A percentile compares a stretch with the other conserved stretches of the same genome.
Evolutionary conservation across 2,329 filamentous ascomycete genomes (phyloP).

Genomic region (Aspergillus texensis): DNA sequence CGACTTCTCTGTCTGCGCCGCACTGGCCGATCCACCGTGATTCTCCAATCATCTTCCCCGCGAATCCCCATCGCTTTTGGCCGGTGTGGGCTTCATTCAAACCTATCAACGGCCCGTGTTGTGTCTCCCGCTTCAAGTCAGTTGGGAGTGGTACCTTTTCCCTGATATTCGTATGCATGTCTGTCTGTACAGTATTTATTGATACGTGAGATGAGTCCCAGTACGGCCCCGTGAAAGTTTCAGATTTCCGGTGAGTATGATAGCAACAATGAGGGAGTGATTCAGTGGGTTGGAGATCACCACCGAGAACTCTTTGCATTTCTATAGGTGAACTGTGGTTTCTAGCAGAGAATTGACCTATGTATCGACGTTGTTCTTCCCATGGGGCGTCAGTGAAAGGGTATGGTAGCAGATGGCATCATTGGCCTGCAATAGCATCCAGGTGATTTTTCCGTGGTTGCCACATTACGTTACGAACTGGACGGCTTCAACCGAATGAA

Average conservation of each 20-base stretch:
- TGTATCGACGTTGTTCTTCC: background rate
- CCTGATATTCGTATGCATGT: background rate
- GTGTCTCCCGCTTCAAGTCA: background rate
- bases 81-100: background rate
- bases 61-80: background rate
- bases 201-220: background rate
- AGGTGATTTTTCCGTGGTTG: background rate
- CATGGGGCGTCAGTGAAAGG: background rate
- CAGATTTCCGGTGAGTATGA: too few relatives aligned
- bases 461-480: background rate
- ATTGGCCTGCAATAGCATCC: background rate
- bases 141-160: background rate
- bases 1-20: background rate
- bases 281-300: background rate
- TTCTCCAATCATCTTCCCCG: background rate
- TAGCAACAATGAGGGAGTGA: background rate
- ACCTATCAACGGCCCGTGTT: background rate
- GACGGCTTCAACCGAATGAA: background rate
- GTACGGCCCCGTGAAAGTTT: background rate
- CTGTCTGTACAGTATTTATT: background rate
- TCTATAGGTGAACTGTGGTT: background rate
- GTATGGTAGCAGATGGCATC: background rate
- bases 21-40: background rate
- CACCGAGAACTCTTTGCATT: background rate
- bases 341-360: background rate